Evolutionary conservation across 495 filamentous ascomycete genomes (phyloP).

Genomic region (Trypethelium eluteriae): DNA sequence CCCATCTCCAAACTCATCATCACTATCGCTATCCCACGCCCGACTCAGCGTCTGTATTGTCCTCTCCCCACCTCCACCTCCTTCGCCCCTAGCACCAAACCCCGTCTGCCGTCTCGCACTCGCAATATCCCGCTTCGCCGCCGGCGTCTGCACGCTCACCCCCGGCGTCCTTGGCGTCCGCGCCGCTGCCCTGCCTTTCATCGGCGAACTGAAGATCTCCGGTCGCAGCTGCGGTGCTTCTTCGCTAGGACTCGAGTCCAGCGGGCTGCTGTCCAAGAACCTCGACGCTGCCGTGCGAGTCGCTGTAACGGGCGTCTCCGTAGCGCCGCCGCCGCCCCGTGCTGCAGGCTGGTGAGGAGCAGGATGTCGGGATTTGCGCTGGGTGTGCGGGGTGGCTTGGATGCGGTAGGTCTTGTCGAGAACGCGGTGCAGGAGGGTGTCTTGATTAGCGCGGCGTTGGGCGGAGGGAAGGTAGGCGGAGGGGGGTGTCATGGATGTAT

Average conservation of each 20-base stretch:
- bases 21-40: conserved; percentile 28
- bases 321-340: conserved; percentile 15
- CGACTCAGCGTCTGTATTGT: not conserved
- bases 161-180: conserved; percentile 62
- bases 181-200: conserved; percentile 30
- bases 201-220: conserved; percentile 77
- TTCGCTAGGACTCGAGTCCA: conserved; percentile 68
- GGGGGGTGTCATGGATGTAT: conserved; percentile 46
- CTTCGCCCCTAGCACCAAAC: not conserved
- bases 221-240: conserved; percentile 73
- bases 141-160: conserved; percentile 56
- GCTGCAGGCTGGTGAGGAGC: conserved; percentile 20
- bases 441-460: conserved; percentile 34
- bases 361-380: conserved; percentile 29
- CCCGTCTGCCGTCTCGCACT: not conserved
- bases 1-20: conserved; percentile 51
- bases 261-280: conserved; percentile 24
- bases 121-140: conserved; percentile 6
- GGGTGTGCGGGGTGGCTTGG: conserved; percentile 75
- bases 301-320: conserved; percentile 23
- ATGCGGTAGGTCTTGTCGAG: conserved; percentile 90
- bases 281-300: conserved; percentile 34
- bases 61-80: not conserved
- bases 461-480: conserved; percentile 26
- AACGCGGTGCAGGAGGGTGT: conserved; percentile 77